Percentiles rank a stretch among this genome's conserved stretches.
These are phyloP conservation scores for Chrysosporium keratinophilum DNA, from an alignment of 2,329 filamentous ascomycete genomes.

Conservation along the genomic window DNA sequence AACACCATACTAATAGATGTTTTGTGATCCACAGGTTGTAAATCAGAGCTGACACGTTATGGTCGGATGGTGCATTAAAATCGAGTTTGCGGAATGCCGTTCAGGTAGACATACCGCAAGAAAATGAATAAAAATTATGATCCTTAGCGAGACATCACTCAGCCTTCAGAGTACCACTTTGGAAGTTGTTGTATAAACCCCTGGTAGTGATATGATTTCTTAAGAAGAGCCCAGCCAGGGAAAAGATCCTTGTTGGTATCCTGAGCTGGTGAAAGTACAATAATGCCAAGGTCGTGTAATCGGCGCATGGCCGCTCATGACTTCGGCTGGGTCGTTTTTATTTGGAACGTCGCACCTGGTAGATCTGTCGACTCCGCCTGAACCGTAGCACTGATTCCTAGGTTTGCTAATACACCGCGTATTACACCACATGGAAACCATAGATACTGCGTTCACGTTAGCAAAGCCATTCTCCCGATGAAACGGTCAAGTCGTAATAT, in stretches of 20 bases:
- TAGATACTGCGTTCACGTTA: conserved; percentile 55
- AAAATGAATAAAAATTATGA: conserved; percentile 7
- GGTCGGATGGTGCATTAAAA: conserved; percentile 4
- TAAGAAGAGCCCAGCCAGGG: not conserved
- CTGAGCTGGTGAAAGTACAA: no score
- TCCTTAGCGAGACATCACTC: not conserved
- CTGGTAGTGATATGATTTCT: not conserved
- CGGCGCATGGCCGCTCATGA: conserved; percentile 33
- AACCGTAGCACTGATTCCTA: conserved; percentile 84
- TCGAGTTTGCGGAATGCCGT: conserved; percentile 2
- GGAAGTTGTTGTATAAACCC: not conserved
- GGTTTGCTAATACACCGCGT: conserved; percentile 76
- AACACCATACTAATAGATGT: conserved; percentile 6
- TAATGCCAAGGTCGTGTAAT: not conserved
- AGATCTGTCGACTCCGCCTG: conserved; percentile 82
- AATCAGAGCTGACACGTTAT: conserved; percentile 4
- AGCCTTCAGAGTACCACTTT: not conserved
- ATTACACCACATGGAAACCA: conserved; percentile 94
- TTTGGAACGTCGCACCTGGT: conserved; percentile 86
- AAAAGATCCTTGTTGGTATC: not conserved
- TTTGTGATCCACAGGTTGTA: conserved; percentile 11
- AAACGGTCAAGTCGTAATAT: not conserved
- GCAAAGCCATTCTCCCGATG: not conserved
- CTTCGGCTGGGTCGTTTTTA: conserved; percentile 68
- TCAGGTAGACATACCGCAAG: conserved; percentile 7